A percentile compares a stretch with the other conserved stretches of the same genome.
phyloP scores from a whole-genome alignment of 2,329 filamentous ascomycete species.

The Calycina herbarum region DNA sequence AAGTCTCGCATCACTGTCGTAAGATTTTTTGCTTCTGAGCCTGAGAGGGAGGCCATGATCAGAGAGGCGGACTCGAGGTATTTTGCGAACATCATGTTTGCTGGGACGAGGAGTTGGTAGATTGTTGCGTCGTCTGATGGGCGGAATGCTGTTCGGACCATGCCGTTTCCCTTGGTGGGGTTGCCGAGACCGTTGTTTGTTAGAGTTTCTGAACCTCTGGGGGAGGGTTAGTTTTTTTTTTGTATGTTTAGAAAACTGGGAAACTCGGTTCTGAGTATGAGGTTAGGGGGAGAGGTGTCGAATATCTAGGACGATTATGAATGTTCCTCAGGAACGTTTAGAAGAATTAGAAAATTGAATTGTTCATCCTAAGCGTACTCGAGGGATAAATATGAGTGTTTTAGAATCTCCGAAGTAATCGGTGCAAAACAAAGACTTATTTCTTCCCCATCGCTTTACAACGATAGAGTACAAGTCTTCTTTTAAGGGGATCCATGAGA shows the following conservation, averaged over 20 bases:
- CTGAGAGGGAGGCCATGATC: conserved; percentile 53
- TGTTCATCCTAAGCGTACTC: too few species aligned
- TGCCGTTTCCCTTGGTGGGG: conserved; percentile 72
- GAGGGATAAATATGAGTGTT: too few species aligned
- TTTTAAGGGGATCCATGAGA: background rate
- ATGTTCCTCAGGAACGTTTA: too few species aligned
- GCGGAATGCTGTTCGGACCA: conserved; percentile 84
- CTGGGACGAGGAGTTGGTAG: conserved; percentile 82
- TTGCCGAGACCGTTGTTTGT: conserved; percentile 76
- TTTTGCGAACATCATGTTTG: conserved; percentile 79
- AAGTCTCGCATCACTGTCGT: conserved; percentile 56
- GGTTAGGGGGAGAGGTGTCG: background rate
- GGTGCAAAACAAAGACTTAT: too few species aligned
- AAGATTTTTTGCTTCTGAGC: conserved; percentile 46
- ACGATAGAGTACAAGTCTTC: too few species aligned
- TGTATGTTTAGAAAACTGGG: background rate
- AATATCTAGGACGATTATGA: too few species aligned
- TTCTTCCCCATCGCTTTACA: too few species aligned
- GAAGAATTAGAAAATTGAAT: too few species aligned
- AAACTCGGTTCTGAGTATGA: background rate
- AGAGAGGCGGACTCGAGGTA: conserved; percentile 55
- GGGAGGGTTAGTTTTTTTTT: background rate
- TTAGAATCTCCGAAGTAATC: too few species aligned
- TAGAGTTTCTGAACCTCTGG: conserved; percentile 73
- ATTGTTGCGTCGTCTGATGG: conserved; percentile 84